A percentile compares a stretch with the other conserved stretches of the same genome.
Conservation (phyloP, 768 basidiomycete genomes). For the Rhizopogon sp. region DNA sequence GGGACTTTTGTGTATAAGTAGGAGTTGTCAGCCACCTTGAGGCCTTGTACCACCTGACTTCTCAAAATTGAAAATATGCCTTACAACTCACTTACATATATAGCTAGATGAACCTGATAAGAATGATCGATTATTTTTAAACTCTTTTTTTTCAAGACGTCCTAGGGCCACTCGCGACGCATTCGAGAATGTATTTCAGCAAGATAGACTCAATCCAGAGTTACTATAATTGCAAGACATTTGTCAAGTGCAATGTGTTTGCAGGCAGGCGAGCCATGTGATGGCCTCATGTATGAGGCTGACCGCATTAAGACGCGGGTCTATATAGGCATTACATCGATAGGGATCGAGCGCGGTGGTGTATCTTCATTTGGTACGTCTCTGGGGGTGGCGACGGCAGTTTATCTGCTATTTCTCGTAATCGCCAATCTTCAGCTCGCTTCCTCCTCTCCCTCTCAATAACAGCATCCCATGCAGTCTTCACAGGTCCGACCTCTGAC, state of each 20-base stretch:
- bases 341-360: constrained; percentile 19
- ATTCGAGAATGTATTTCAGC: too few species aligned
- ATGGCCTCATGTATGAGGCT: not conserved
- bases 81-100: too few species aligned
- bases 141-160: not conserved
- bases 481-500: constrained; percentile 51
- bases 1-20: not conserved
- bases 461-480: constrained; percentile 46
- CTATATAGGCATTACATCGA: constrained; percentile 15
- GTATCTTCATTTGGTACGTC: not conserved
- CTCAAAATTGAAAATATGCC: too few species aligned
- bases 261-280: not conserved
- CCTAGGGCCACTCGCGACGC: too few species aligned
- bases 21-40: not conserved
- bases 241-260: not conserved
- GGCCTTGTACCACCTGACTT: too few species aligned
- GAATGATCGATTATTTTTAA: not conserved
- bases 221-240: not conserved
- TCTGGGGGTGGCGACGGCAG: not conserved
- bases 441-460: constrained; percentile 16
- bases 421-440: not conserved
- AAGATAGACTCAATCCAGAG: too few species aligned
- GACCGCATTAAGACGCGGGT: not conserved
- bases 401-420: not conserved
- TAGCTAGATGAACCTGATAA: not conserved